phyloP scores from a whole-genome alignment of 345 rosid species.

The Punica granatum region DNA sequence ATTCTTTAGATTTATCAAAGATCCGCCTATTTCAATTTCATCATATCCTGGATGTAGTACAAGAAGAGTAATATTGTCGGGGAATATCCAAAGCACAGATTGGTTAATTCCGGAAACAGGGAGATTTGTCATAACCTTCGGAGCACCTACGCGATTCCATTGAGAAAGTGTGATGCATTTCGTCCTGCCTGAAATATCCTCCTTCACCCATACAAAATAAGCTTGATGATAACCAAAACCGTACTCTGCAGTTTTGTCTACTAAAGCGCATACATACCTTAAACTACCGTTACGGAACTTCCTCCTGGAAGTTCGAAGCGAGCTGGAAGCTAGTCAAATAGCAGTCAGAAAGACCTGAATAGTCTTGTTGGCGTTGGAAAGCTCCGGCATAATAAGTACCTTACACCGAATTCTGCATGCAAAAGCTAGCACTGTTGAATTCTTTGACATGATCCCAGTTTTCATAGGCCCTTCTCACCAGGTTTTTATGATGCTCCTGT shows the following conservation, averaged over 20 bases:
- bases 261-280: no score
- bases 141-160: neutral
- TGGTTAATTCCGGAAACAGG: no score
- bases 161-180: neutral
- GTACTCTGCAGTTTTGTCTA: neutral
- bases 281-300: neutral
- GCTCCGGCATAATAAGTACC: neutral
- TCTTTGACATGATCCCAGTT: slow-evolving; percentile 7
- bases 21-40: neutral
- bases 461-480: slow-evolving; percentile 7
- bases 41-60: neutral
- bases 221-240: neutral
- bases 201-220: neutral
- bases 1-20: neutral
- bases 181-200: neutral
- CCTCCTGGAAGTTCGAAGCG: neutral
- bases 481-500: neutral
- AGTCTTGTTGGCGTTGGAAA: neutral
- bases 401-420: neutral
- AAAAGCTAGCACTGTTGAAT: neutral
- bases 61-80: no score
- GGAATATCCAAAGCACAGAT: no score
- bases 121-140: no score
- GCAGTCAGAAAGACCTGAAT: neutral
- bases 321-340: neutral